Conservation (phyloP, 768 basidiomycete genomes). For the Termitomyces sp. region DNA sequence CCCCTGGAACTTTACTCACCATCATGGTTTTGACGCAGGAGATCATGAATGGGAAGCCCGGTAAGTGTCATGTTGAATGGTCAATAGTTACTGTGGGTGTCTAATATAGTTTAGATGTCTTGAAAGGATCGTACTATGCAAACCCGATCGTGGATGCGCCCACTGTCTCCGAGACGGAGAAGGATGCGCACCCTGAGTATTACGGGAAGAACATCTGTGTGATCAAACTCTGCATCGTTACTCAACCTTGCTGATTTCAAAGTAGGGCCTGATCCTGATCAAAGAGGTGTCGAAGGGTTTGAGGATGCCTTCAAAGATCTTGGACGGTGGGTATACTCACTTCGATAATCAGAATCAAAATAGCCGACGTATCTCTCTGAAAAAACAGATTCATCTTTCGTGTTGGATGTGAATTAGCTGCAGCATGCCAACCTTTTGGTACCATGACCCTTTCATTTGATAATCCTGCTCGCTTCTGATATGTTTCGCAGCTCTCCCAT, state of each 20-base stretch:
- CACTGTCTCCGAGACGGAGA: slow-evolving; percentile 54
- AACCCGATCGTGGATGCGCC: slow-evolving; percentile 73
- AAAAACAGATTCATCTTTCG: slow-evolving; percentile 67
- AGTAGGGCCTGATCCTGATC: slow-evolving; percentile 62
- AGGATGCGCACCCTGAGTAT: slow-evolving; percentile 70
- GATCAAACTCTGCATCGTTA: slow-evolving; percentile 2
- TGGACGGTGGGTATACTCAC: slow-evolving; percentile 47
- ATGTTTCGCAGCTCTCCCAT: slow-evolving; percentile 52
- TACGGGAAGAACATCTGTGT: slow-evolving; percentile 88
- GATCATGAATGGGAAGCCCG: slow-evolving; percentile 93
- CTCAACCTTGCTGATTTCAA: background rate
- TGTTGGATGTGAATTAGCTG: slow-evolving; percentile 78
- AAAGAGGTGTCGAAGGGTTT: slow-evolving; percentile 67
- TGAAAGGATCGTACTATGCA: slow-evolving; percentile 96
- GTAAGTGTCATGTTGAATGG: slow-evolving; percentile 25
- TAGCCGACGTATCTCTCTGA: background rate
- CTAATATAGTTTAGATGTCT: slow-evolving; percentile 44
- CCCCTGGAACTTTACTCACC: background rate
- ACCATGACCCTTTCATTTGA: slow-evolving; percentile 13
- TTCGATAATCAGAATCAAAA: background rate
- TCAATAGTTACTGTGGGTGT: background rate
- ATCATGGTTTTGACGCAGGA: slow-evolving; percentile 45
- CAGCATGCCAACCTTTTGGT: slow-evolving; percentile 93
- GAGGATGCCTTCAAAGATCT: slow-evolving; percentile 86
- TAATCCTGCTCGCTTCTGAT: background rate